Evolutionary conservation across 148 eudicot genomes (phyloP), one percentile per base, ranked within the genome.

Genomic region (Agrostemma githago): DNA sequence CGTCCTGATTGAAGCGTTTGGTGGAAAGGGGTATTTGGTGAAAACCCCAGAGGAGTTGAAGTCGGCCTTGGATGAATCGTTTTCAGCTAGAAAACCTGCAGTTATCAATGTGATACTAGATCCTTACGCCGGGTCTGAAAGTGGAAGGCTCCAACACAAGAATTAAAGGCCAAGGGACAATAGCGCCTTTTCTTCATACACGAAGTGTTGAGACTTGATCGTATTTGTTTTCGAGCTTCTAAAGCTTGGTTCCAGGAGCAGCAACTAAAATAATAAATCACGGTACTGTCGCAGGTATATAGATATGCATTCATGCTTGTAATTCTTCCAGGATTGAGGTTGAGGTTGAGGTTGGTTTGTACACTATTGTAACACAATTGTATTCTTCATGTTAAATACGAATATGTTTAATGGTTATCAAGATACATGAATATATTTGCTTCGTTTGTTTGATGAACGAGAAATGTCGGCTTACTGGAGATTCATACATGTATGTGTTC

Each of bases 71-170:
- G 60, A 87, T 51, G 93, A 93, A 73, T 85, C 96, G 12, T 93
- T 93, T 71, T 79, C 93, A 26, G 96, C 96, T 6, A 76, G 83
- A 78, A 90, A 89, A 66, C 98, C 98, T 41, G 90, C 98, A 76
- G 98, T 93, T 34, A 90, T 93, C 67, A 93, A 93, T 51, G 93
- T 93, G 44, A 90, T 86, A 0, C 87, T 93, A 21, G 98, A 93
- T 86, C 98, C 98, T 37, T 93, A 74, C 76, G 98, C 98, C 59
- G 98, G 98, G 9, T 74, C 93, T 40, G 98, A 95, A 78, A 95
- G 98, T 71, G 98, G 97, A 68, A 85, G 96, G 76, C 53, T 92
- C 86, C 97, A 95, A 73, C 98, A 95, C 88, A 95, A 90, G 82
- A 95, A 95, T 82, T 95, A 82, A 90, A 81, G 75, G 75, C 70